Evolutionary conservation across 345 rosid genomes (phyloP), one percentile per base, ranked within the genome.

Genomic region (Nephelium lappaceum): DNA sequence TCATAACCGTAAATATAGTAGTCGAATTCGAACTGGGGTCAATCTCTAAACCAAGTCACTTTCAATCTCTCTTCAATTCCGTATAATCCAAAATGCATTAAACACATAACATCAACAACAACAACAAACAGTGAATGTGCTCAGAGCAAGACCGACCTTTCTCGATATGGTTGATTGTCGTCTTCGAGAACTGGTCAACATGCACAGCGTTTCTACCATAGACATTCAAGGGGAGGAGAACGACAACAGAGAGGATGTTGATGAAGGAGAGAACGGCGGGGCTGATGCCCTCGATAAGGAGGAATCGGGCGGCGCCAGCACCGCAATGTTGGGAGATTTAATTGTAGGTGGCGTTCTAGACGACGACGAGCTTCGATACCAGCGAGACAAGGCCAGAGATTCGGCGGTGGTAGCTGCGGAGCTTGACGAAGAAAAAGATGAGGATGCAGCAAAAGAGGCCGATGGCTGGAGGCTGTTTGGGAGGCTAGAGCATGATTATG

Each of bases 301-400:
- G 95, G 75, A 89, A 95, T 66, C 92, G 99, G 14, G 99, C 96
- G 1, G 99, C 93, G 78, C 93, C 99, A 18, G 99, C 99, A 9
- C 99, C 98, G 53, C 99, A 93, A 78, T 93, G 99, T 15, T 88
- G 88, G n/a, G 93, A 94, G 73, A 95, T 93, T 89, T 95, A 98
- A 7, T 88, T 86, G 60, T 90, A 85, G 19, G 97, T 90, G 74
- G 98, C 98, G 76, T 91, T 92, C 99, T 98, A 93, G 21, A 91
- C 94, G 45, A 98, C 93, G 24, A 93, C 96, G 68, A 93, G 98
- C 88, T 95, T 93, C 41, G 95, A 27, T 47, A 79, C 80, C 21
- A 95, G 83, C 11, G 92, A 97, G 6, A 90, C 77, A 18, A 95
- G 93, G 3, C 94, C 95, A 5, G 98, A 97, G 80, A 94, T 92